Evolutionary conservation across 495 filamentous ascomycete species (phyloP).

Genomic region (Aspergillus affinis): DNA sequence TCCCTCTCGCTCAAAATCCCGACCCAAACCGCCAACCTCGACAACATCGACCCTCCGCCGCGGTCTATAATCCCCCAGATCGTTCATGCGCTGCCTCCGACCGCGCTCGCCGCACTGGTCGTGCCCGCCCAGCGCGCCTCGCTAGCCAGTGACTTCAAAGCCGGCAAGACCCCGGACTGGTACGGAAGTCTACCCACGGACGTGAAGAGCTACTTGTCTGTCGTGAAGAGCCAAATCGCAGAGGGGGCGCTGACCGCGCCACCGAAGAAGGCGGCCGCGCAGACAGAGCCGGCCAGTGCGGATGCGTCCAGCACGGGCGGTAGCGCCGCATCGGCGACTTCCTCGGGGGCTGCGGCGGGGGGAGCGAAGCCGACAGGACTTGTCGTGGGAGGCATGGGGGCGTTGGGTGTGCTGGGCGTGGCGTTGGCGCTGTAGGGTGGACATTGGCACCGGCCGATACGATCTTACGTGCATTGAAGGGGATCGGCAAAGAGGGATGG

Average conservation of each 20-base stretch:
- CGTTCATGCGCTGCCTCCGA: constrained; percentile 28
- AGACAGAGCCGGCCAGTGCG: constrained; percentile 3
- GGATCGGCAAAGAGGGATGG: neutral
- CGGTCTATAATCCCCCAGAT: constrained; percentile 30
- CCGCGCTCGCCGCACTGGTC: constrained; percentile 27
- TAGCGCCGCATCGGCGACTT: constrained; percentile 1
- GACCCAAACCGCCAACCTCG: constrained; percentile 27
- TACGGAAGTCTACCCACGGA: constrained; percentile 29
- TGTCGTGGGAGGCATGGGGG: constrained; percentile 8
- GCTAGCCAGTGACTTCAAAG: constrained; percentile 31
- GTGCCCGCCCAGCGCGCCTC: constrained; percentile 29
- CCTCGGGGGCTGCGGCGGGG: constrained; percentile 1
- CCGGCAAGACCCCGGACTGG: constrained; percentile 34
- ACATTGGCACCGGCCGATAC: neutral
- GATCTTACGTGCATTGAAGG: neutral
- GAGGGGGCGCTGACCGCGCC: constrained; percentile 31
- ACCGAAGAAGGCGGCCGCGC: constrained; percentile 11
- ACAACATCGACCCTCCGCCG: constrained; percentile 33
- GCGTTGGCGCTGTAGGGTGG: constrained; percentile 6
- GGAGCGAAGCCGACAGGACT: constrained; percentile 8
- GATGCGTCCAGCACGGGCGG: constrained; percentile 3
- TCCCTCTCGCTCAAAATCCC: constrained; percentile 11
- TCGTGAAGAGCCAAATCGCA: constrained; percentile 29
- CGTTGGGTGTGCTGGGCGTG: constrained; percentile 10
- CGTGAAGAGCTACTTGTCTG: constrained; percentile 34